Conservation (phyloP, 768 basidiomycete genomes). For the Suillus subalutaceus region DNA sequence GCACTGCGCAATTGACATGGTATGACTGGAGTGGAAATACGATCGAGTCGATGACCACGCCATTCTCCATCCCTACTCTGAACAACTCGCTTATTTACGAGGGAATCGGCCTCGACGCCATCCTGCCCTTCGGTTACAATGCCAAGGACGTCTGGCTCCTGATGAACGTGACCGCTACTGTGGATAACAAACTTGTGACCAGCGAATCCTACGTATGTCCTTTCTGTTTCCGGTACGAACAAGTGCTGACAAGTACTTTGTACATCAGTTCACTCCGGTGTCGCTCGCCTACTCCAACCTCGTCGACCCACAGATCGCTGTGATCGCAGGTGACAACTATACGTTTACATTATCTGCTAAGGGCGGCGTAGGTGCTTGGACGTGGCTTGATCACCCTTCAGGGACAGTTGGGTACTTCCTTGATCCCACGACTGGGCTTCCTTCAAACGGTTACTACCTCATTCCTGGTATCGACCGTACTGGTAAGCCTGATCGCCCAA, state of each 20-base stretch:
- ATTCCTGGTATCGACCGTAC: conserved; percentile 57
- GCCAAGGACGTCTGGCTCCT: conserved; percentile 52
- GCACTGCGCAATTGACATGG: conserved; percentile 55
- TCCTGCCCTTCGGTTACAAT: conserved; percentile 46
- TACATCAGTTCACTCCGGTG: conserved; percentile 52
- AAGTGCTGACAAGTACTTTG: conserved; percentile 3
- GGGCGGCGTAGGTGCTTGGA: conserved; percentile 58
- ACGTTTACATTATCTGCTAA: conserved; percentile 55
- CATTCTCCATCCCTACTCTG: conserved; percentile 48
- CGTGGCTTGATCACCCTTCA: conserved; percentile 61
- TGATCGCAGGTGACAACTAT: conserved; percentile 36
- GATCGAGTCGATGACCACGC: conserved; percentile 39
- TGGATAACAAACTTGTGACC: conserved; percentile 42
- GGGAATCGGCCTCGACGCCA: conserved; percentile 42
- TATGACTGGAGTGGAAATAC: conserved; percentile 54
- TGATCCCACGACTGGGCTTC: conserved; percentile 42
- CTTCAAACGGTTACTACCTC: conserved; percentile 57
- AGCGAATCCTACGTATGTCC: conserved; percentile 55
- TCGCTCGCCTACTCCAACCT: conserved; percentile 50
- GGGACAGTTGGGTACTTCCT: conserved; percentile 58
- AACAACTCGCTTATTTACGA: conserved; percentile 52
- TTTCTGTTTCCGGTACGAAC: not conserved
- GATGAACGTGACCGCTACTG: conserved; percentile 50
- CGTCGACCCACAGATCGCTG: conserved; percentile 50
- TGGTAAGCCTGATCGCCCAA: conserved; percentile 34